These are phyloP conservation scores for Rhypophila decipiens DNA, from an alignment of 495 filamentous ascomycete species.

Conservation along the genomic window DNA sequence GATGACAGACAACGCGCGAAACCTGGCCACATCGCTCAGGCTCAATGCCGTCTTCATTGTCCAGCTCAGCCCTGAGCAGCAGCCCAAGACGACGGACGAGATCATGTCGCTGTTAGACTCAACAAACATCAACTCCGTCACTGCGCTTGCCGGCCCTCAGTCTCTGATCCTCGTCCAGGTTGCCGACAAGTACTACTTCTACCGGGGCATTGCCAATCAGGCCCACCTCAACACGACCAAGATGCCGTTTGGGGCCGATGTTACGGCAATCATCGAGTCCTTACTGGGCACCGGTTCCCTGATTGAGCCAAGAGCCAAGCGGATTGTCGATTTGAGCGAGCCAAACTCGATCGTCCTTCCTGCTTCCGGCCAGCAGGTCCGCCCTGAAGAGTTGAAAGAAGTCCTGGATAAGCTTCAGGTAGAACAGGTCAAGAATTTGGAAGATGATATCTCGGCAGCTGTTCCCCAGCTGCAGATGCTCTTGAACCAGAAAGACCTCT, in stretches of 20 bases:
- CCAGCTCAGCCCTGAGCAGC: neutral
- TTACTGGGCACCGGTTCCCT: neutral
- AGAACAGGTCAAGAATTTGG: neutral
- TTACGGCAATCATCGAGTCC: neutral
- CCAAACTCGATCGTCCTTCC: neutral
- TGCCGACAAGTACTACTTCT: neutral
- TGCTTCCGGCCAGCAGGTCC: neutral
- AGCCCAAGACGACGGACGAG: neutral
- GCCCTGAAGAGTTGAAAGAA: neutral
- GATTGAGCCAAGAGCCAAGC: neutral
- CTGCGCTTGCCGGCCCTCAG: neutral
- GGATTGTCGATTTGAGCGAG: neutral
- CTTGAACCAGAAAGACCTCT: neutral
- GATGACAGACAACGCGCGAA: neutral
- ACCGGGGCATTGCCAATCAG: neutral
- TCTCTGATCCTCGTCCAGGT: neutral
- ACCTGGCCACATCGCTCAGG: neutral
- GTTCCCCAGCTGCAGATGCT: neutral
- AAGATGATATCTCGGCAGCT: neutral
- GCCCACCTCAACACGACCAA: neutral
- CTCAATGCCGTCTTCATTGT: neutral
- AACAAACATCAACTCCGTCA: neutral
- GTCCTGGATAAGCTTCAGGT: neutral
- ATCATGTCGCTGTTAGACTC: neutral
- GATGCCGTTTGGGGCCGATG: neutral